phyloP scores from a whole-genome alignment of 2,329 filamentous ascomycete species.

The Fusarium sp. region DNA sequence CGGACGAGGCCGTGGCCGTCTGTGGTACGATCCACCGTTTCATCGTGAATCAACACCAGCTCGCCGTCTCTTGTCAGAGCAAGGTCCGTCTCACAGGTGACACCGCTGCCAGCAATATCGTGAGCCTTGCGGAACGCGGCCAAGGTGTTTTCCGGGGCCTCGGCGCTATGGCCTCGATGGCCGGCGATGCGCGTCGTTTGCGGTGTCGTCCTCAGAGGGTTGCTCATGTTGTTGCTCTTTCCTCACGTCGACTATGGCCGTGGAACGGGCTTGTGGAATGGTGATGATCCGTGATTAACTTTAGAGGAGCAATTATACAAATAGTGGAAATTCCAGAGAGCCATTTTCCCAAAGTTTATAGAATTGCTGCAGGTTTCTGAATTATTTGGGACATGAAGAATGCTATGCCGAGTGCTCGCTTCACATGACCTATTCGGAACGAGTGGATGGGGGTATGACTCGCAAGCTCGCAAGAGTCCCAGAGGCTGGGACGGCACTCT shows the following conservation, averaged over 20 bases:
- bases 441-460: background rate
- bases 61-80: conserved; percentile 24
- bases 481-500: background rate
- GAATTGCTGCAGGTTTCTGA: too few species aligned
- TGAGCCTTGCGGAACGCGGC: conserved; percentile 16
- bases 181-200: conserved; percentile 9
- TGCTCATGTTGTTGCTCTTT: background rate
- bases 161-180: conserved; percentile 19
- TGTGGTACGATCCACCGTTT: conserved; percentile 26
- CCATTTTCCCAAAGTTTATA: too few species aligned
- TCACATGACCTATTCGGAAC: background rate
- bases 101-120: conserved; percentile 10
- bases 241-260: too few species aligned
- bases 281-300: background rate
- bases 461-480: background rate
- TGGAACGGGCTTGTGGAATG: too few species aligned
- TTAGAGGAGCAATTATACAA: background rate
- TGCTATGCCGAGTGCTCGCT: background rate
- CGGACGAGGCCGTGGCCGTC: conserved; percentile 23
- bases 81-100: conserved; percentile 26
- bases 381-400: too few species aligned
- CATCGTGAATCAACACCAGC: conserved; percentile 22
- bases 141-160: conserved; percentile 20
- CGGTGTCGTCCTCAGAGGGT: conserved; percentile 1
- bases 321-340: background rate